These are phyloP conservation scores for Entelexis paramagnoliae DNA, from an alignment of 1,139 yeast genomes.

Conservation along the genomic window DNA sequence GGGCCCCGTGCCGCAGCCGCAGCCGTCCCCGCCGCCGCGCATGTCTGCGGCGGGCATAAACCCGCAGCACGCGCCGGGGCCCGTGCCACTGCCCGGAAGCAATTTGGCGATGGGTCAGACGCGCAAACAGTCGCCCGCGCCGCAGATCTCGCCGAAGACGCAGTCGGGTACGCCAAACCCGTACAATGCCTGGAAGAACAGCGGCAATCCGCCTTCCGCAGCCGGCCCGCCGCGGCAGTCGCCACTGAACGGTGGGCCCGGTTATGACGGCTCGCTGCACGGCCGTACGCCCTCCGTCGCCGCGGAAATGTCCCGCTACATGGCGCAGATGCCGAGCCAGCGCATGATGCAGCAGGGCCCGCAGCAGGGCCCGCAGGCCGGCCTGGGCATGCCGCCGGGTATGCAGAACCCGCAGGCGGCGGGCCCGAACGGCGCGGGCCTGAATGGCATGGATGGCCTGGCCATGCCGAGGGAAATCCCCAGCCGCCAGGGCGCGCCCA, in stretches of 20 bases:
- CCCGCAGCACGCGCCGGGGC: neutral
- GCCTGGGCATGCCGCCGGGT: neutral
- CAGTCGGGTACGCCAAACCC: slow-evolving; percentile 3
- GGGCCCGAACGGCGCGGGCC: no score
- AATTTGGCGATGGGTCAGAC: neutral
- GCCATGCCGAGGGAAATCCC: no score
- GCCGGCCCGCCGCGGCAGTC: neutral
- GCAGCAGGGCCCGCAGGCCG: neutral
- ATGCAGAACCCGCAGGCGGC: neutral
- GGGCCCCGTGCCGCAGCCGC: neutral
- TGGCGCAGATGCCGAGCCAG: slow-evolving; percentile 6
- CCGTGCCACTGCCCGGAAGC: neutral
- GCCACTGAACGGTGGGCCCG: neutral
- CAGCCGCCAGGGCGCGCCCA: no score
- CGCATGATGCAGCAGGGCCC: slow-evolving; percentile 1
- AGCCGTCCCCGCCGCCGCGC: slow-evolving; percentile 2
- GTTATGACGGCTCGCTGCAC: neutral
- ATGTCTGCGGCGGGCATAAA: neutral
- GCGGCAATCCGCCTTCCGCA: neutral
- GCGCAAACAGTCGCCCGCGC: slow-evolving; percentile 2
- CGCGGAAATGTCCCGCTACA: slow-evolving; percentile 7
- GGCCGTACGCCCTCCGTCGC: slow-evolving; percentile 6
- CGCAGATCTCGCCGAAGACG: slow-evolving; percentile 5
- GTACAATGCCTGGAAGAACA: slow-evolving; percentile 4
- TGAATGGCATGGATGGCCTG: no score